A percentile compares a stretch with the other conserved stretches of the same genome.
Evolutionary conservation across 768 basidiomycete genomes (phyloP).

Genomic region (Rhodotorula toruloides): DNA sequence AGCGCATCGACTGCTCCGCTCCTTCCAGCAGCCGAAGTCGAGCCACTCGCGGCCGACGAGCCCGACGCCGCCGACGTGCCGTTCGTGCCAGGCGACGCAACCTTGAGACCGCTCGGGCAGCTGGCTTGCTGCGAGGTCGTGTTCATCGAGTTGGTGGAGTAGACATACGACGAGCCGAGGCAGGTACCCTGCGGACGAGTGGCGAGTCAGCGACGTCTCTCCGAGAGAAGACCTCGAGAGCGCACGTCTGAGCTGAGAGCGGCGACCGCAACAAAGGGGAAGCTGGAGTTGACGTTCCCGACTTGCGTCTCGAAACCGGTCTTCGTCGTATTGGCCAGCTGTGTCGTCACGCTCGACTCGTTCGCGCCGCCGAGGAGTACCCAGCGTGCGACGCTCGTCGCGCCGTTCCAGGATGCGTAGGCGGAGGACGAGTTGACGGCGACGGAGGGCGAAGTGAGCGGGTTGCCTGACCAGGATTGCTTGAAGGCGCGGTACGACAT

Average conservation of each 20-base stretch:
- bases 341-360: conserved; percentile 2
- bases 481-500: conserved; percentile 42
- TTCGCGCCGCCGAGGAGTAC: conserved; percentile 30
- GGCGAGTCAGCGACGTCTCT: background rate
- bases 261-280: conserved; percentile 4
- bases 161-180: conserved; percentile 22
- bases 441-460: conserved; percentile 24
- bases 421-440: conserved; percentile 25
- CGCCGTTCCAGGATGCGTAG: conserved; percentile 44
- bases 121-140: conserved; percentile 10
- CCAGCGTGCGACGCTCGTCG: conserved; percentile 23
- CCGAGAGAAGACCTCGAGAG: background rate
- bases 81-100: conserved; percentile 7
- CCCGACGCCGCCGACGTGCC: background rate
- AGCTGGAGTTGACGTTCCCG: background rate
- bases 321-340: conserved; percentile 23
- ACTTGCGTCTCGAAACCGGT: conserved; percentile 39
- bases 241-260: background rate
- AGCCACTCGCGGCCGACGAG: background rate
- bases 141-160: background rate
- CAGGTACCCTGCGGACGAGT: conserved; percentile 5
- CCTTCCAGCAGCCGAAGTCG: too few relatives aligned
- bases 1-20: too few relatives aligned
- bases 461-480: conserved; percentile 36
- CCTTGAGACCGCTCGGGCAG: conserved; percentile 5